Evolutionary conservation across 768 basidiomycete genomes (phyloP), one percentile per base, ranked within the genome.

Genomic region (Russula sp.): DNA sequence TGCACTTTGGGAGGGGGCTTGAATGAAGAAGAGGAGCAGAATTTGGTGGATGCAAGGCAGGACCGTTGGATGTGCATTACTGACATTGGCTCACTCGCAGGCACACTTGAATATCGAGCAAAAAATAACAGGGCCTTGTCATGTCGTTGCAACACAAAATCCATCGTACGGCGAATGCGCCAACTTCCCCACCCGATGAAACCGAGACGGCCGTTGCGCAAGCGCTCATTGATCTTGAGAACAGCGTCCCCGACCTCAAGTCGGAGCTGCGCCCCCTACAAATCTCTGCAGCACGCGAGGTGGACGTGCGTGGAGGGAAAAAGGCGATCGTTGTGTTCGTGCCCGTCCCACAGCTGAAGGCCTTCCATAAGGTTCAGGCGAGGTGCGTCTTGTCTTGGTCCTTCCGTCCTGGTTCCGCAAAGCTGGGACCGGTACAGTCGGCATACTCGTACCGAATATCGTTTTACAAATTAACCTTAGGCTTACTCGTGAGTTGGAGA

Each of bases 261-360:
- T 74, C 84, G 63, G 97, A 99, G 82, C 88, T 99, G 69, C 88
- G 95, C 55, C 86, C 88, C 65, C 87, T 99, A 70, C 94, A 98
- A 75, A 98, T 99, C 79, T 96, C 94, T 70, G 92, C 95, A 69
- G 97, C 97, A 69, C 94, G 94, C 74, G 97, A 99, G 80, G 91
- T 99, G 70, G 97, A 99, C 75, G 95, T 98, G 72, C 92, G 94
- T 73, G 97, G 96, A 68, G 97, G 97, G 75, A 98, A 97, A 83
- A 99, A 98, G 83, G 97, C 97, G 58, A 95, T 99, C 72, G 93
- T 99, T 68, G 81, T 99, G 77, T 99, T 99, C 74, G 95, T 98
- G 53, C 97, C 97, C 62, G 89, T 96, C 56, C 94, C 96, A 69
- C 93, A 95, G 79, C 76, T 96, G 78, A 98, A 98, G 82, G 96